phyloP scores from a whole-genome alignment of 495 filamentous ascomycete species.

The Talaromyces ruber region DNA sequence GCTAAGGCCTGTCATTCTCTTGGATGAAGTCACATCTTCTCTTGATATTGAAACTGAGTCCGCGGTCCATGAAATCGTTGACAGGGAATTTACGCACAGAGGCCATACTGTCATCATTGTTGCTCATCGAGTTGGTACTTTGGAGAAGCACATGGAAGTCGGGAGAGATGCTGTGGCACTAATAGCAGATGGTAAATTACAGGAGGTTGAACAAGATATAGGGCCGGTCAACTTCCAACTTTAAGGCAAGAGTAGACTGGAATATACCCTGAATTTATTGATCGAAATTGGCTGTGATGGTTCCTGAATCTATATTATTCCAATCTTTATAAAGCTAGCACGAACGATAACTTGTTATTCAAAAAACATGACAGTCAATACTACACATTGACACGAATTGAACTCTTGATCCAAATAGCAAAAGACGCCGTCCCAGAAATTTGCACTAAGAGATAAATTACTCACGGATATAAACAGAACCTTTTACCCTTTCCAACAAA shows the following conservation, averaged over 20 bases:
- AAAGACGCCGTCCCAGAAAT: not conserved
- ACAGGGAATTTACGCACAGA: constrained; percentile 1
- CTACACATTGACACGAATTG: not conserved
- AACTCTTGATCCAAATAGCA: not conserved
- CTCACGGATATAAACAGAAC: not conserved
- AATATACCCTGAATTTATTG: not conserved
- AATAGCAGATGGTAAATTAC: not conserved
- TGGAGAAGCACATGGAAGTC: not conserved
- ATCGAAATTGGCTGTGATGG: not conserved
- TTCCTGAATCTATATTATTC: not conserved
- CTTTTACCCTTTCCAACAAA: not conserved
- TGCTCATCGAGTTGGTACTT: constrained; percentile 1
- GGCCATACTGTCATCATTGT: constrained; percentile 6
- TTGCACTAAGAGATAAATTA: not conserved
- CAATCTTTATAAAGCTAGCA: not conserved
- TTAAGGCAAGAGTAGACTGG: not conserved
- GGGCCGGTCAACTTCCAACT: not conserved
- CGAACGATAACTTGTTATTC: not conserved
- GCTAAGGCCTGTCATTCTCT: constrained; percentile 4
- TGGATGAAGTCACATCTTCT: constrained; percentile 6
- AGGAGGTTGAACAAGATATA: not conserved
- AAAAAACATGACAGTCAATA: not conserved
- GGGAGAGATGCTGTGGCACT: not conserved
- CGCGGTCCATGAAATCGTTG: not conserved
- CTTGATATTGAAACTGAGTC: constrained; percentile 7